Evolutionary conservation across 2,329 filamentous ascomycete genomes (phyloP).

Genomic region (Fusarium cyanostomum): DNA sequence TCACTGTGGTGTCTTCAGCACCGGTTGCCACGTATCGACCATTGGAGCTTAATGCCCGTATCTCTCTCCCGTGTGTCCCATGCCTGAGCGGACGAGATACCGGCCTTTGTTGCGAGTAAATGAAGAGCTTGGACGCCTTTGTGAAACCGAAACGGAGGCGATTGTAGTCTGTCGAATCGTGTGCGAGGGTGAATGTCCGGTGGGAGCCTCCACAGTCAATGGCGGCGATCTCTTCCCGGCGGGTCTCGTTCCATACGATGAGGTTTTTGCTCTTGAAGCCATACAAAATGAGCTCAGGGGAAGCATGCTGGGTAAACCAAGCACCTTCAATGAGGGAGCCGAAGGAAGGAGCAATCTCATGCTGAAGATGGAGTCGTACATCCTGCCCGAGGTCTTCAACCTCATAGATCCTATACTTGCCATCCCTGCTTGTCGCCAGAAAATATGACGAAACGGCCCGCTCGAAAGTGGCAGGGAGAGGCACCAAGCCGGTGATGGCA

Average conservation of each 20-base stretch:
- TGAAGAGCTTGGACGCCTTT: conserved; percentile 65
- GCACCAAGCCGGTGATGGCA: conserved; percentile 73
- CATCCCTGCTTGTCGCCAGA: conserved; percentile 80
- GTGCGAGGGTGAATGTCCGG: conserved; percentile 71
- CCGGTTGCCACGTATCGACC: conserved; percentile 67
- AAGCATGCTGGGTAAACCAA: conserved; percentile 59
- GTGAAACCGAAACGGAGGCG: conserved; percentile 75
- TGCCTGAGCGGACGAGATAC: conserved; percentile 63
- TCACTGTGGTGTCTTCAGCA: conserved; percentile 78
- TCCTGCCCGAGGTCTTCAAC: conserved; percentile 41
- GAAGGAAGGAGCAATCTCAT: conserved; percentile 75
- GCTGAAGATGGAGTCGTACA: conserved; percentile 60
- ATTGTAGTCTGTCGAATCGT: conserved; percentile 45
- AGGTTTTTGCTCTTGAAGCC: conserved; percentile 86
- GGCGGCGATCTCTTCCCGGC: conserved; percentile 72
- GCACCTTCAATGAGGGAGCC: conserved; percentile 80
- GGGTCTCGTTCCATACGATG: conserved; percentile 80
- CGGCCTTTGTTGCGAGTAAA: conserved; percentile 55
- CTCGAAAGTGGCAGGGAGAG: conserved; percentile 49
- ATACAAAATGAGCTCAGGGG: conserved; percentile 72
- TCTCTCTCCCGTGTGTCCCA: conserved; percentile 88
- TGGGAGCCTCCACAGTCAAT: conserved; percentile 89
- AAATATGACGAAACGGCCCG: conserved; percentile 56
- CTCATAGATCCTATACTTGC: conserved; percentile 74
- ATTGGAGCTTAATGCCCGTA: conserved; percentile 63